Conservation (phyloP, 805 yeast genomes). For the Suhomyces tanzawaensis region DNA sequence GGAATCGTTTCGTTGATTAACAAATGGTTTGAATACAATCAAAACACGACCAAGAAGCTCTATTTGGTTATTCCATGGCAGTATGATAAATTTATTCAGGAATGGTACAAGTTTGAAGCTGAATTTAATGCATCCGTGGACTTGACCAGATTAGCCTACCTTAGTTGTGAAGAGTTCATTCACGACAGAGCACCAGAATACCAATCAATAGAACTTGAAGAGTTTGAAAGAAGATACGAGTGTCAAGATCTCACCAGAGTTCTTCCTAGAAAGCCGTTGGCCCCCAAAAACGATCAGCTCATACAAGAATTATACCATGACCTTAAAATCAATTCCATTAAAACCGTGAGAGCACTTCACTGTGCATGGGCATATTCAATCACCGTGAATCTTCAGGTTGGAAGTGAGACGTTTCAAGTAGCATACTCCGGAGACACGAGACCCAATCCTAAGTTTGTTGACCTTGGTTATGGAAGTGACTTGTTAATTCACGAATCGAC, state of each 20-base stretch:
- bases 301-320: constrained; percentile 39
- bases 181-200: constrained; percentile 29
- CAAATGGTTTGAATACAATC: constrained; percentile 58
- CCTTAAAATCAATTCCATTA: constrained; percentile 42
- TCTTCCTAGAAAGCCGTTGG: constrained; percentile 21
- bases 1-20: constrained; percentile 71
- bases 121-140: constrained; percentile 25
- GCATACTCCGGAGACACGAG: constrained; percentile 96
- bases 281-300: constrained; percentile 23
- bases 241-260: constrained; percentile 13
- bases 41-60: constrained; percentile 34
- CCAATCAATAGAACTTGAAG: constrained; percentile 23
- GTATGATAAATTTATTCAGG: constrained; percentile 61
- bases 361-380: constrained; percentile 74
- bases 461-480: constrained; percentile 65
- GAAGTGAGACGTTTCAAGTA: constrained; percentile 51
- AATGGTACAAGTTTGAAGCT: constrained; percentile 58
- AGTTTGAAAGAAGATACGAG: constrained; percentile 34
- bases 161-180: constrained; percentile 62
- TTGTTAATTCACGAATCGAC: constrained; percentile 92
- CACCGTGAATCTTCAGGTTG: constrained; percentile 54
- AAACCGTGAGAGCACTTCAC: constrained; percentile 77
- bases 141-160: constrained; percentile 44
- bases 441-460: constrained; percentile 66
- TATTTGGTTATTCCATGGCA: constrained; percentile 75